Evolutionary conservation across 345 rosid species (phyloP).

Genomic region (Limnanthes douglasii): DNA sequence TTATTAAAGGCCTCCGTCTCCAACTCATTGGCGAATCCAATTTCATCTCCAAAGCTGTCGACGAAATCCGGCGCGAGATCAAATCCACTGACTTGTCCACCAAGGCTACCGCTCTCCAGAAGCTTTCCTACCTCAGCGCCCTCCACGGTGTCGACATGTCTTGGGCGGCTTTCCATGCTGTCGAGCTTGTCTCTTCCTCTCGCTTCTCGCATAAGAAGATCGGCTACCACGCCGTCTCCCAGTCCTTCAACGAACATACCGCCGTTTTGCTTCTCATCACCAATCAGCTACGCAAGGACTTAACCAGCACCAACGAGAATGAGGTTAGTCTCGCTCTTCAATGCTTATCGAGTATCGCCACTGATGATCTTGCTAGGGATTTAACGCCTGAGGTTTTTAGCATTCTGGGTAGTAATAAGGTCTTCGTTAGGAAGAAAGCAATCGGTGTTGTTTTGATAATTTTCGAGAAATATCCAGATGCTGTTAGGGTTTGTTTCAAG

Average conservation of each 20-base stretch:
- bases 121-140: slow-evolving; percentile 68
- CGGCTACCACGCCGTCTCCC: slow-evolving; percentile 74
- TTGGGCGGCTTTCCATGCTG: slow-evolving; percentile 78
- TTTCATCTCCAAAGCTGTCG: slow-evolving; percentile 55
- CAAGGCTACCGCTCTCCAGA: slow-evolving; percentile 78
- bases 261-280: slow-evolving; percentile 71
- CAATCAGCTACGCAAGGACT: slow-evolving; percentile 81
- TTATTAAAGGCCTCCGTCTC: slow-evolving; percentile 69
- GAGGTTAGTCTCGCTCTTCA: slow-evolving; percentile 81
- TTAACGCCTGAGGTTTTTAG: slow-evolving; percentile 72
- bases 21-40: slow-evolving; percentile 37
- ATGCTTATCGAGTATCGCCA: slow-evolving; percentile 62
- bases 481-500: slow-evolving; percentile 80
- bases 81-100: slow-evolving; percentile 66
- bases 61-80: slow-evolving; percentile 85
- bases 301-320: slow-evolving; percentile 42
- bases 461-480: slow-evolving; percentile 82
- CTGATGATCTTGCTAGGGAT: slow-evolving; percentile 78
- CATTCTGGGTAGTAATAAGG: slow-evolving; percentile 50
- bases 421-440: slow-evolving; percentile 58
- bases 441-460: slow-evolving; percentile 59
- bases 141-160: slow-evolving; percentile 70
- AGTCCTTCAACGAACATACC: slow-evolving; percentile 67
- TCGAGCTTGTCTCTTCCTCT: slow-evolving; percentile 74
- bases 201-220: slow-evolving; percentile 55